These are phyloP conservation scores for Capsella bursapastoris DNA, from an alignment of 345 rosid genomes.

Conservation along the genomic window DNA sequence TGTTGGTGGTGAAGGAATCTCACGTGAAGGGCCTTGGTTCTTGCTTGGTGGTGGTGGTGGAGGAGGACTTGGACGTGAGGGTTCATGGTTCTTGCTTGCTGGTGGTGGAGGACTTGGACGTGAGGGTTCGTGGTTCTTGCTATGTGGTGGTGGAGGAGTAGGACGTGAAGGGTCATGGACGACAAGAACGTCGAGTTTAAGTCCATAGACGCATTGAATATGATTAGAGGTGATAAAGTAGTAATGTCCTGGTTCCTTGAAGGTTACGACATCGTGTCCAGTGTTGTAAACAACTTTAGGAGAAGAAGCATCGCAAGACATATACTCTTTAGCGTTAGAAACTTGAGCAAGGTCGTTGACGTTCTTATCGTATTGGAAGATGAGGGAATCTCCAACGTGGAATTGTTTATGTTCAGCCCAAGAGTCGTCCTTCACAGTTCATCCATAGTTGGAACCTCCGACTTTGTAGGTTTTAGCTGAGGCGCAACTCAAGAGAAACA, in stretches of 20 bases:
- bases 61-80: too few relatives aligned
- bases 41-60: too few relatives aligned
- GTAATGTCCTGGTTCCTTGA: neutral
- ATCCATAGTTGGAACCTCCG: neutral
- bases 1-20: too few relatives aligned
- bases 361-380: neutral
- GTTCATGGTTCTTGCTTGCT: too few relatives aligned
- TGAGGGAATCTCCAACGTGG: neutral
- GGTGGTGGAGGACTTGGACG: too few relatives aligned
- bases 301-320: neutral
- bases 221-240: neutral
- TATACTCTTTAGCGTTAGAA: neutral
- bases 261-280: neutral
- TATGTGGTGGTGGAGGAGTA: too few relatives aligned
- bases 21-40: too few relatives aligned
- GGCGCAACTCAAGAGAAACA: neutral
- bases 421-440: neutral
- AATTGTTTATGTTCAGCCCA: neutral
- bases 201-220: too few relatives aligned
- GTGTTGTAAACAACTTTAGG: conserved; percentile 4
- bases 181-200: too few relatives aligned
- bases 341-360: neutral
- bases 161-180: too few relatives aligned
- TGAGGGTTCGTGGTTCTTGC: too few relatives aligned
- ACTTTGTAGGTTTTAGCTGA: neutral